Base-by-base conservation (phyloP, 805 yeast genomes). In the Candida silvatica region DNA sequence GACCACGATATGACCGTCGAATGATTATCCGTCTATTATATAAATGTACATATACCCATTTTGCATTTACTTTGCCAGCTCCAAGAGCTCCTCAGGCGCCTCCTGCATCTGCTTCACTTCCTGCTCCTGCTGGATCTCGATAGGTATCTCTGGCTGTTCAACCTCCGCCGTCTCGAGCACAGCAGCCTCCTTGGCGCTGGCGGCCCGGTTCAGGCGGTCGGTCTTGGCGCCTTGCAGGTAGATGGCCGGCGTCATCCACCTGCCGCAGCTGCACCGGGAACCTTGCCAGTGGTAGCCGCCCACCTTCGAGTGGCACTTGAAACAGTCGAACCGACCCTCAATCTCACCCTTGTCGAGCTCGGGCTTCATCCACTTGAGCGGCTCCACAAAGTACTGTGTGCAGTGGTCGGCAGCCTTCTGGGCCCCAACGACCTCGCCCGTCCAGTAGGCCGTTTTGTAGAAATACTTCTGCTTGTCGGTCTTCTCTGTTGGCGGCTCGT, bases 211-310 rank as follows among this genome's bases (percentile, higher is more conserved):
- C 12, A 22, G 7, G 12, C 24, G 24, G 52, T 90, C 97, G 4
- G 85, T 90, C 53, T 84, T 83, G 5, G 87, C 80, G 20, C 77
- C 65, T 54, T 79, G 87, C 37, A 92, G 57, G 54, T 83, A 85
- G 40, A 92, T 69, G 1, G 94, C 94, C 0, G 98, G 98, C 7
- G 85, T 71, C 67, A 90, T 79, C 98, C 98, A 92, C 47, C 74
- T 76, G 3, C 97, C 97, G 57, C 98, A 92, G 38, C 92, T 76
- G 56, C 98, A 92, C 47, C 94, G 64, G 2, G 90, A 76, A 0
- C 98, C 98, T 49, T 79, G 83, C 98, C 98, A 92, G 42, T 79
- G 75, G 54, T 87, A 92, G 0, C 85, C 87, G 11, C 98, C 98
- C 2, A 92, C 74, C 59, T 90, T 92, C 12, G 82, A 66, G 4